These are phyloP conservation scores for Maudiozyma serrabonitensis DNA, from an alignment of 805 yeast genomes.

Conservation along the genomic window DNA sequence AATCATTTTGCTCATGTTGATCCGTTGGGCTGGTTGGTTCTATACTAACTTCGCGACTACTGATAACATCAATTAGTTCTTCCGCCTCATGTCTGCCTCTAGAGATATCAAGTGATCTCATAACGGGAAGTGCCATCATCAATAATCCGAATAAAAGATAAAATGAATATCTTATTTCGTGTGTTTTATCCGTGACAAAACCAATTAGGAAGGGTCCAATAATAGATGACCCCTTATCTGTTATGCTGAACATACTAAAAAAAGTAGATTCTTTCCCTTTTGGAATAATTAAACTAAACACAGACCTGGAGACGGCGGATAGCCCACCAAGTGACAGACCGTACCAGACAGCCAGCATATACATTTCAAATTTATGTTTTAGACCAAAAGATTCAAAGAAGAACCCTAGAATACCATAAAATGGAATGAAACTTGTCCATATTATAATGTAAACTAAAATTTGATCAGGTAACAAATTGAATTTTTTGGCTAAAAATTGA, in stretches of 20 bases:
- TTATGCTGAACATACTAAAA: constrained; percentile 65
- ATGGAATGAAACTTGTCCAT: constrained; percentile 59
- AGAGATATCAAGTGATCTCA: constrained; percentile 43
- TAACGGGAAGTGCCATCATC: constrained; percentile 48
- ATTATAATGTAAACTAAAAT: constrained; percentile 43
- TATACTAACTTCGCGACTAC: neutral
- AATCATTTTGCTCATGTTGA: neutral
- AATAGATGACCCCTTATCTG: constrained; percentile 73
- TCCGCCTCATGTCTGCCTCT: constrained; percentile 52
- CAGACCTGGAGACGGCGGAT: constrained; percentile 57
- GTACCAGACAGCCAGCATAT: constrained; percentile 59
- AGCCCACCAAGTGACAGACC: constrained; percentile 69
- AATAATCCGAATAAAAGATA: constrained; percentile 49
- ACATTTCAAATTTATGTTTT: constrained; percentile 59
- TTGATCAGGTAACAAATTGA: constrained; percentile 37
- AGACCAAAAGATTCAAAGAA: constrained; percentile 46
- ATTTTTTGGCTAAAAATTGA: constrained; percentile 29
- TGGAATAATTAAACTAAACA: constrained; percentile 62
- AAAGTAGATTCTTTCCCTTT: constrained; percentile 66
- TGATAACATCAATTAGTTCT: constrained; percentile 22
- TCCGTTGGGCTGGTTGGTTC: neutral
- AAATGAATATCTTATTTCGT: constrained; percentile 64
- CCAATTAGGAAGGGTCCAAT: constrained; percentile 71
- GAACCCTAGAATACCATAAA: constrained; percentile 64
- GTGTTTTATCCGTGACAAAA: constrained; percentile 59